Conservation (phyloP, 2,329 filamentous ascomycete genomes). For the Pochonia chlamydosporia region DNA sequence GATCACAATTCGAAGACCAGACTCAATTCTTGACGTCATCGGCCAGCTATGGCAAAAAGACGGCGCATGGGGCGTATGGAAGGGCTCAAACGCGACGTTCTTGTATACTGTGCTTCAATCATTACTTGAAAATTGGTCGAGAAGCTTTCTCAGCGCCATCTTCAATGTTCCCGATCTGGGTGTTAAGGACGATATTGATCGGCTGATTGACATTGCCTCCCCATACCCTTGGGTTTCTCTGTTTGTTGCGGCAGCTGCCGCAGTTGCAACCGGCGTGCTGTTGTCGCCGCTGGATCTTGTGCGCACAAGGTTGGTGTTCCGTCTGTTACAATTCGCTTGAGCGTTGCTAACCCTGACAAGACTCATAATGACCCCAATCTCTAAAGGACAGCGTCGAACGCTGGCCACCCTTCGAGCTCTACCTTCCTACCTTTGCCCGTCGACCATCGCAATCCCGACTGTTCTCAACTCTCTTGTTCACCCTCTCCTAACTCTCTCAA, state of each 20-base stretch:
- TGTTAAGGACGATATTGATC: slow-evolving; percentile 69
- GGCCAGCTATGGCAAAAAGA: slow-evolving; percentile 85
- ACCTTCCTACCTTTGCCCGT: slow-evolving; percentile 68
- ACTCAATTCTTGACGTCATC: slow-evolving; percentile 81
- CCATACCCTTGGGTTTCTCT: slow-evolving; percentile 79
- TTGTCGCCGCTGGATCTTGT: slow-evolving; percentile 87
- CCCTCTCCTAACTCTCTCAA: slow-evolving; percentile 73
- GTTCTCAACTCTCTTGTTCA: slow-evolving; percentile 81
- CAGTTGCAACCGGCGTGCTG: slow-evolving; percentile 68
- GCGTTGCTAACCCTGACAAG: slow-evolving; percentile 35
- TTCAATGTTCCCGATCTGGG: slow-evolving; percentile 84
- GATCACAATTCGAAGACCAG: slow-evolving; percentile 65
- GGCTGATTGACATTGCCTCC: slow-evolving; percentile 65
- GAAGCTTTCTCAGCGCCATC: slow-evolving; percentile 83
- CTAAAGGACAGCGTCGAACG: slow-evolving; percentile 68
- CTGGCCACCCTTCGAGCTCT: slow-evolving; percentile 71
- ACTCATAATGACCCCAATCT: slow-evolving; percentile 78
- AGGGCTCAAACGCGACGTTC: slow-evolving; percentile 87
- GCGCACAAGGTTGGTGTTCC: slow-evolving; percentile 58
- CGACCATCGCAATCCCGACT: slow-evolving; percentile 72
- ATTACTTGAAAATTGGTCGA: slow-evolving; percentile 85
- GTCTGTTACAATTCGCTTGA: not conserved
- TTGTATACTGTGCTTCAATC: slow-evolving; percentile 83
- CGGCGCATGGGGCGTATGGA: slow-evolving; percentile 90
- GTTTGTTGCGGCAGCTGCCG: slow-evolving; percentile 60